Evolutionary conservation across 2,329 filamentous ascomycete species (phyloP).

Genomic region (Aureobasidium sp.): DNA sequence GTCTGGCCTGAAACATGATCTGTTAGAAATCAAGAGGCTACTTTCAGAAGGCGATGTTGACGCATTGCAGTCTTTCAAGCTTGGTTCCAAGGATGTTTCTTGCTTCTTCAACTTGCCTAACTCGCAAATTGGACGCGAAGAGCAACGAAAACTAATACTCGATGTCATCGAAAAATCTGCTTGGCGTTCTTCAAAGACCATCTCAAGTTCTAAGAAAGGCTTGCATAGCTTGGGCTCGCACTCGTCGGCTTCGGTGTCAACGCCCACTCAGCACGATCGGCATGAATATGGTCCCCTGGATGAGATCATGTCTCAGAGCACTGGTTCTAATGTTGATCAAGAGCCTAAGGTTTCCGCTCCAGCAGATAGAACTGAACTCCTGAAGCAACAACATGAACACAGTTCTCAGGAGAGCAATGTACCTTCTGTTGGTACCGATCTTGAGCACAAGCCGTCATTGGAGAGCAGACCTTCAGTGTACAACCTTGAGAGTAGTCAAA

Average conservation of each 20-base stretch:
- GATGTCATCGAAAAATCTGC: slow-evolving; percentile 71
- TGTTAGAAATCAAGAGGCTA: slow-evolving; percentile 65
- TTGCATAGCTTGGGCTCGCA: slow-evolving; percentile 45
- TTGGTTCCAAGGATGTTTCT: slow-evolving; percentile 79
- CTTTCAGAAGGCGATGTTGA: slow-evolving; percentile 67
- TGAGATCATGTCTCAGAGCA: slow-evolving; percentile 44
- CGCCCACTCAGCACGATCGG: slow-evolving; percentile 25
- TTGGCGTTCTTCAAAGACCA: slow-evolving; percentile 47
- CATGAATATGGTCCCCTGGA: slow-evolving; percentile 24
- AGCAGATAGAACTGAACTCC: slow-evolving; percentile 1
- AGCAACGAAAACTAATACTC: slow-evolving; percentile 63
- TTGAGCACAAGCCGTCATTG: slow-evolving; percentile 15
- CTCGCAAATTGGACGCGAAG: slow-evolving; percentile 69
- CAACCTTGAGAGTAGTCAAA: slow-evolving; percentile 3
- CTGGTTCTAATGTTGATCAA: slow-evolving; percentile 13
- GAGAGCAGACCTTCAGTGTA: slow-evolving; percentile 14
- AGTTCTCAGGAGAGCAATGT: slow-evolving; percentile 25
- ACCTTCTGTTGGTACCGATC: background rate
- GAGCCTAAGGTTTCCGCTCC: background rate
- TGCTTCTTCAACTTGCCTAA: slow-evolving; percentile 85
- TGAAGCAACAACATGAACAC: slow-evolving; percentile 7
- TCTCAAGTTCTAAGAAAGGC: slow-evolving; percentile 31
- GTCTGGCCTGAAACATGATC: slow-evolving; percentile 75
- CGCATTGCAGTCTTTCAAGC: slow-evolving; percentile 64
- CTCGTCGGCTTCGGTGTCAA: slow-evolving; percentile 20